These are phyloP conservation scores for Biscogniauxia marginata DNA, from an alignment of 2,329 filamentous ascomycete species.

Conservation along the genomic window DNA sequence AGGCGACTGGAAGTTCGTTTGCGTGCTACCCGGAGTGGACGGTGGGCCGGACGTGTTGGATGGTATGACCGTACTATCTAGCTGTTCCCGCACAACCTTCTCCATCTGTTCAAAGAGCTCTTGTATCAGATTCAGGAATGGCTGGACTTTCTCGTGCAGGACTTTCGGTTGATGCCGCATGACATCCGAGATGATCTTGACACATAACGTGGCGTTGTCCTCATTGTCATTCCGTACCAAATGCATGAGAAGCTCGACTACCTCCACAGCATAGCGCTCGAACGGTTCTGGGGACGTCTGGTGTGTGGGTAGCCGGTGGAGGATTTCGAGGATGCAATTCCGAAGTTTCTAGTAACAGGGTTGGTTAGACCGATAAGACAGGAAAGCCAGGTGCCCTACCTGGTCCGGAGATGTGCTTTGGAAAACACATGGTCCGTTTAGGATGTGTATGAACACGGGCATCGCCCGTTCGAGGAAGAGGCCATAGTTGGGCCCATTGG, in stretches of 20 bases:
- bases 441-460: constrained; percentile 82
- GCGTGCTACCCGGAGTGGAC: constrained; percentile 64
- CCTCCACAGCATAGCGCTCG: constrained; percentile 83
- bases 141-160: constrained; percentile 75
- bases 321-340: constrained; percentile 89
- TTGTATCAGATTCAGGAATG: constrained; percentile 87
- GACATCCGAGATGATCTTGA: constrained; percentile 97
- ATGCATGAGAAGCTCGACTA: constrained; percentile 86
- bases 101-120: constrained; percentile 97
- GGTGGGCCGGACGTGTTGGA: constrained; percentile 57
- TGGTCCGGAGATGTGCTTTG: constrained; percentile 88
- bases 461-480: constrained; percentile 84
- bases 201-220: constrained; percentile 96
- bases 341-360: constrained; percentile 67
- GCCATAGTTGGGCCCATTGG: constrained; percentile 71
- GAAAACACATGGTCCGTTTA: constrained; percentile 85
- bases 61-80: constrained; percentile 70
- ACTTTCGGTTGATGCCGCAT: constrained; percentile 89
- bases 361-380: constrained; percentile 17
- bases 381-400: constrained; percentile 47
- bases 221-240: constrained; percentile 92
- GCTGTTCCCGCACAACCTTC: constrained; percentile 88
- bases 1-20: constrained; percentile 79
- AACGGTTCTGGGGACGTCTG: constrained; percentile 73
- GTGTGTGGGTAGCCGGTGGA: constrained; percentile 78